A percentile compares a stretch with the other conserved stretches of the same genome.
These are phyloP conservation scores for Podaxis sp. DNA, from an alignment of 768 basidiomycete genomes.

Conservation along the genomic window DNA sequence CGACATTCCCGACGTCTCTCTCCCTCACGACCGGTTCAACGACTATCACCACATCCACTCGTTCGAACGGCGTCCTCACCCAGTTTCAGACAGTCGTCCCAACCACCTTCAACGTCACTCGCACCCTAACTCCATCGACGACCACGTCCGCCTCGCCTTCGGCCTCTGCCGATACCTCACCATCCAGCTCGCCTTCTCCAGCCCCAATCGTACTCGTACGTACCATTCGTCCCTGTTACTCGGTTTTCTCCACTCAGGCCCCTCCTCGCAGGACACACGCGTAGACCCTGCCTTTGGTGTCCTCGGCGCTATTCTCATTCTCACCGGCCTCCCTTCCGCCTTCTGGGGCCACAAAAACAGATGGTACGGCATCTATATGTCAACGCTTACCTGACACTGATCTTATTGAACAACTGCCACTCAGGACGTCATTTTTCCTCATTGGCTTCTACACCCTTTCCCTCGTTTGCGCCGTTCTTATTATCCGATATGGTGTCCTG, in stretches of 20 bases:
- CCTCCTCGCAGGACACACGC: conserved; percentile 52
- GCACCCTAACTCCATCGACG: conserved; percentile 45
- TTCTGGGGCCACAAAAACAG: conserved; percentile 95
- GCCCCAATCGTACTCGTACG: conserved; percentile 42
- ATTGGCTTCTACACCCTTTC: conserved; percentile 89
- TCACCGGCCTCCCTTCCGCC: conserved; percentile 87
- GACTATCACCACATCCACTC: conserved; percentile 51
- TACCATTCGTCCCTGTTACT: conserved; percentile 8
- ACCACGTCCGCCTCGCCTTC: conserved; percentile 34
- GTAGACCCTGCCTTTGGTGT: conserved; percentile 90
- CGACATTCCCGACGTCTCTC: conserved; percentile 46
- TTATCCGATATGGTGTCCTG: conserved; percentile 84
- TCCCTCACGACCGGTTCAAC: conserved; percentile 48
- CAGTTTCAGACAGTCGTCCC: conserved; percentile 56
- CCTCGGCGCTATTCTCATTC: conserved; percentile 81
- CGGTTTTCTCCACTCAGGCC: conserved; percentile 21
- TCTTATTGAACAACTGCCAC: conserved; percentile 18
- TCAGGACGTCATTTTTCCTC: conserved; percentile 91
- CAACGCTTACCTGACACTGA: conserved; percentile 16
- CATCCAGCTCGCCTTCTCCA: conserved; percentile 47
- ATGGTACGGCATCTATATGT: conserved; percentile 55
- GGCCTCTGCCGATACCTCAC: conserved; percentile 37
- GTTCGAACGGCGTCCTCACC: conserved; percentile 46
- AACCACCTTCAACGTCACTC: conserved; percentile 62
- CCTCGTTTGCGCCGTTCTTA: conserved; percentile 83